Conservation (phyloP, 306 rosid species). For the Prunus padus region DNA sequence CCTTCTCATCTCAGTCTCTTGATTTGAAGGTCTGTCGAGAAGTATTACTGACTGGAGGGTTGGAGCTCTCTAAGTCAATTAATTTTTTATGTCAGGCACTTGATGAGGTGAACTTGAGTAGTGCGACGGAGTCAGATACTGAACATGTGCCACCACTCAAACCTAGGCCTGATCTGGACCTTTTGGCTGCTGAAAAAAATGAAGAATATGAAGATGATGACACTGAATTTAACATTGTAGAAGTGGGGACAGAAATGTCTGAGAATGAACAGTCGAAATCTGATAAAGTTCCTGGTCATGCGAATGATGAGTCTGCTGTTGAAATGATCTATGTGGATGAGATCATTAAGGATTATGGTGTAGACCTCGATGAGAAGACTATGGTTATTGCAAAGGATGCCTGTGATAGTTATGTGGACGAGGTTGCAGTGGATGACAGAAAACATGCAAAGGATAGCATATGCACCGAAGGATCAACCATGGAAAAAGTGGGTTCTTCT, state of each 20-base stretch:
- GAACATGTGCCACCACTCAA: constrained; percentile 34
- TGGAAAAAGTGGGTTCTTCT: constrained; percentile 32
- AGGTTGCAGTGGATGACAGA: constrained; percentile 19
- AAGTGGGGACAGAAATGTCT: constrained; percentile 58
- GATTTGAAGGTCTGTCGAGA: constrained; percentile 38
- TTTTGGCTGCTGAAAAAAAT: constrained; percentile 40
- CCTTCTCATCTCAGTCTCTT: constrained; percentile 37
- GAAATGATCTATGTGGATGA: constrained; percentile 49
- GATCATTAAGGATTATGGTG: constrained; percentile 43
- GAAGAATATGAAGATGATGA: constrained; percentile 36
- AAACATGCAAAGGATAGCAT: constrained; percentile 30
- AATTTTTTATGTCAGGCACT: constrained; percentile 52
- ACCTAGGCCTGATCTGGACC: constrained; percentile 27
- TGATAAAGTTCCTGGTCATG: constrained; percentile 36
- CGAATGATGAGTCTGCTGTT: constrained; percentile 32
- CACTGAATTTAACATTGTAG: constrained; percentile 47
- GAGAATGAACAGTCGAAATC: constrained; percentile 36
- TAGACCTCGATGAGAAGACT: constrained; percentile 26
- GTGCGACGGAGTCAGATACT: constrained; percentile 23
- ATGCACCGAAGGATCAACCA: constrained; percentile 27
- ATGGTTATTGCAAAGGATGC: constrained; percentile 28
- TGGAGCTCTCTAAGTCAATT: constrained; percentile 64
- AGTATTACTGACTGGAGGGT: constrained; percentile 39
- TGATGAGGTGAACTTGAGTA: constrained; percentile 46
- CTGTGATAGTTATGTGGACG: constrained; percentile 23